Evolutionary conservation across 2,329 filamentous ascomycete genomes (phyloP), one percentile per base, ranked within the genome.

Genomic region (Aspergillus latus): DNA sequence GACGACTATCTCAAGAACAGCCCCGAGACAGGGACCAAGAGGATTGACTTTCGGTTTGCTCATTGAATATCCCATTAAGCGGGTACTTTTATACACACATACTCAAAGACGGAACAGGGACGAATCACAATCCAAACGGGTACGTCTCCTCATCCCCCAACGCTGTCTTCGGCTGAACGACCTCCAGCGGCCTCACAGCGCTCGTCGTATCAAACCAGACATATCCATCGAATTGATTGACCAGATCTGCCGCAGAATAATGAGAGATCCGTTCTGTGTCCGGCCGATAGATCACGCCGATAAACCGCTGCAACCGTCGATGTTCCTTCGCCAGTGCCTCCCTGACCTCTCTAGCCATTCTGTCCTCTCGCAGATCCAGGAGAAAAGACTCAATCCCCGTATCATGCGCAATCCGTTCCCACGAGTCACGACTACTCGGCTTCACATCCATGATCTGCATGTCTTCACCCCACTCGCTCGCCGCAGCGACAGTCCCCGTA

Each of bases 241-340:
- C 72, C 48, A 82, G 66, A 46, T 74, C 68, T 0, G 78, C 75
- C 16, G 71, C 64, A 7, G 77, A 78, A 63, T 82, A 82, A 61
- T 82, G 79, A 37, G 78, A 80, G 57, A 72, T 66, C 6, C 74
- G 65, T 64, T 82, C 80, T 0, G 79, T 81, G n/a, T 71, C 68
- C 3, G 79, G 79, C 3, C 75, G 69, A 62, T 82, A 82, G 34
- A 82, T 78, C 10, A 82, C 80, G 0, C 80, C 80, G 44, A 82
- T 82, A 59, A 81, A 82, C 9, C 80, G 71, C 67, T 82, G 73
- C n/a, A 82, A 64, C 45, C 74, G 65, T 1, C 54, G 55, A 11
- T 60, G 65, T 63, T 73, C 73, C 39, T 68, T 66, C 45, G 61
- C 65, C 46, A 81, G 63, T 7, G 68, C 70, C 45, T 68, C 56